Evolutionary conservation across 176 grass and related monocot species (phyloP), one percentile per base, ranked within the genome.

Genomic region (Cenchrus americanus): DNA sequence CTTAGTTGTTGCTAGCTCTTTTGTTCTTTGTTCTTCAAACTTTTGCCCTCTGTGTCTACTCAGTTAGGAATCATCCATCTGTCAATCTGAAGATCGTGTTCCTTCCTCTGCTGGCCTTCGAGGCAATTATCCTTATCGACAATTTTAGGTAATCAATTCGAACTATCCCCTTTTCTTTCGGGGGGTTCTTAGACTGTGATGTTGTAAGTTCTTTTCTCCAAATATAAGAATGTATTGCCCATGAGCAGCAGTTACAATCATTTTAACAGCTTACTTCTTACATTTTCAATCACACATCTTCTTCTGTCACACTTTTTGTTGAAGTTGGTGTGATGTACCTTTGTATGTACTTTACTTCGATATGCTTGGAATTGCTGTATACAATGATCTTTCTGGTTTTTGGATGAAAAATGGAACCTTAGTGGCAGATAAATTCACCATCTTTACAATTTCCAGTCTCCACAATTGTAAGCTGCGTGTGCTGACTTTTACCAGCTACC

Each of bases 11-110:
- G 18, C 60, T 10, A 42, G 32, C 52, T 63, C 43, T 43, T 64
- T 43, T 32, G n/a, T 79, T 17, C 0, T 66, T 5, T 51, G n/a
- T 58, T 32, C 37, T 24, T 48, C 10, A 64, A 64, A 24, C 46
- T 67, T 47, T 42, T 84, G 66, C 17, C 26, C 17, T 73, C 74
- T 84, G 53, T 76, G 41, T 50, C 58, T 79, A 0, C 63, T 18
- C 82, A 90, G 85, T 82, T 80, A 77, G 69, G 79, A 82, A 76
- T 84, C 73, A 88, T 46, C 79, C 79, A 12, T 73, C 87, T 76
- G 80, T 91, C 91, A 90, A 93, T 81, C 85, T 98, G 88, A 95
- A 95, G 95, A 90, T 98, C 69, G 92, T 98, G 15, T 95, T 98
- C 79, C 90, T 98, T 84, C 95, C 95, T 52, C 68, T 98, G 34